phyloP scores from a whole-genome alignment of 2,329 filamentous ascomycete genomes.

The Sporothrix protearum region DNA sequence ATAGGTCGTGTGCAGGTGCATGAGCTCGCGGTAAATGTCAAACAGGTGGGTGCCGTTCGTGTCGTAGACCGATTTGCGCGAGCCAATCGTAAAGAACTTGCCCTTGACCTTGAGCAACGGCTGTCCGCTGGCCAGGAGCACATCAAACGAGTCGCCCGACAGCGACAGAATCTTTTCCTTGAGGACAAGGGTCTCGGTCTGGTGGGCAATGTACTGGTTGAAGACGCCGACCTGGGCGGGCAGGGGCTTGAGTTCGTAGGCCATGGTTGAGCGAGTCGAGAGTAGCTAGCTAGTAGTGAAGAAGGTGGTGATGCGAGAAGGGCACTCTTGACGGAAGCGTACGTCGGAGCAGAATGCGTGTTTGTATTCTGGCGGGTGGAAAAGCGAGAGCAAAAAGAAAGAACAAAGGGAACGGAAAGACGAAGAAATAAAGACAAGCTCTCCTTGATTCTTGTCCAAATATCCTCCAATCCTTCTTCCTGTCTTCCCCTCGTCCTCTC shows the following conservation, averaged over 20 bases:
- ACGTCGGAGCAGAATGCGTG: not conserved
- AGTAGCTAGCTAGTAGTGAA: not conserved
- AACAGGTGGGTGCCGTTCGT: conserved; percentile 54
- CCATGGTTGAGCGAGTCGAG: not conserved
- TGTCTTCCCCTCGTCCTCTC: not conserved
- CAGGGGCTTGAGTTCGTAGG: conserved; percentile 20
- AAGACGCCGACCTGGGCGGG: conserved; percentile 26
- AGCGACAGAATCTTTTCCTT: conserved; percentile 61
- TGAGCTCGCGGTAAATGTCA: conserved; percentile 52
- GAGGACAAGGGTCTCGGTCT: conserved; percentile 50
- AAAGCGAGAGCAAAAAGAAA: not conserved
- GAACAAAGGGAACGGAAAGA: not conserved
- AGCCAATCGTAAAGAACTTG: conserved; percentile 50
- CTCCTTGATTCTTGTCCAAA: not conserved
- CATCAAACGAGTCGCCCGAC: conserved; percentile 61
- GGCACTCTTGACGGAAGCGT: not conserved
- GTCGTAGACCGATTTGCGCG: conserved; percentile 56
- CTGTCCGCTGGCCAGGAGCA: conserved; percentile 53
- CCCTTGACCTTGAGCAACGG: conserved; percentile 56
- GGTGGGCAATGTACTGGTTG: conserved; percentile 20
- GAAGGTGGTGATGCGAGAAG: not conserved
- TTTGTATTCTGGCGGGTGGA: not conserved
- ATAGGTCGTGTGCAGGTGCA: conserved; percentile 52
- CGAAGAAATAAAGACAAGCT: not conserved
- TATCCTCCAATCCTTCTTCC: not conserved